These are phyloP conservation scores for Gillenia trifoliata DNA, from an alignment of 306 rosid species.

Conservation along the genomic window DNA sequence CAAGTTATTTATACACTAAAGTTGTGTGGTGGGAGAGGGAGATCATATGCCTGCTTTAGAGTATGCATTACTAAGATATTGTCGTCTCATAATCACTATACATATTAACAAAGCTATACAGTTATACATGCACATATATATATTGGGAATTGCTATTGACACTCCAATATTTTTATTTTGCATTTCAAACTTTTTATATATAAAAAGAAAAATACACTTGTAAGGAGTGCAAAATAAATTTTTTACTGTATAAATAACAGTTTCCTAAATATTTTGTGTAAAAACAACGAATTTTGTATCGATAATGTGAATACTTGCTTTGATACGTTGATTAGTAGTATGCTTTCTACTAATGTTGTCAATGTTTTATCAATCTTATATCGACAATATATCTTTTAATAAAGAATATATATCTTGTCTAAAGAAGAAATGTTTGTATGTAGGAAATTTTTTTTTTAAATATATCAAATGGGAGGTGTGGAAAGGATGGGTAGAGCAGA, in stretches of 20 bases:
- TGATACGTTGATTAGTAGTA: not conserved
- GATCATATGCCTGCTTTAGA: conserved; percentile 49
- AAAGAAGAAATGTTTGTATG: not conserved
- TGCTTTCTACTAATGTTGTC: not conserved
- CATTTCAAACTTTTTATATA: too few relatives aligned
- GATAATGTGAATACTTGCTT: too few relatives aligned
- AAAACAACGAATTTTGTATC: too few relatives aligned
- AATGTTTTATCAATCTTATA: not conserved
- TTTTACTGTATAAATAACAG: too few relatives aligned
- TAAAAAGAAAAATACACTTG: too few relatives aligned
- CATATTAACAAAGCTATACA: conserved; percentile 19
- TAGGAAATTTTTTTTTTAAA: not conserved
- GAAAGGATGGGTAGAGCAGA: conserved; percentile 76
- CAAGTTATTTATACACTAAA: not conserved
- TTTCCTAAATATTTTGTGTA: too few relatives aligned
- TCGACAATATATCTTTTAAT: not conserved
- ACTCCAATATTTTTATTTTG: too few relatives aligned
- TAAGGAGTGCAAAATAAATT: too few relatives aligned
- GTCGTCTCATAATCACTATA: conserved; percentile 35
- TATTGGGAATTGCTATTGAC: too few relatives aligned
- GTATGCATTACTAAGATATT: conserved; percentile 39
- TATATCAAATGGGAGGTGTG: conserved; percentile 48
- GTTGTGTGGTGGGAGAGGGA: conserved; percentile 20
- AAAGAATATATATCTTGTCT: not conserved
- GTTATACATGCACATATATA: too few relatives aligned